These are phyloP conservation scores for Gillenia trifoliata DNA, from an alignment of 306 rosid species.

Conservation along the genomic window DNA sequence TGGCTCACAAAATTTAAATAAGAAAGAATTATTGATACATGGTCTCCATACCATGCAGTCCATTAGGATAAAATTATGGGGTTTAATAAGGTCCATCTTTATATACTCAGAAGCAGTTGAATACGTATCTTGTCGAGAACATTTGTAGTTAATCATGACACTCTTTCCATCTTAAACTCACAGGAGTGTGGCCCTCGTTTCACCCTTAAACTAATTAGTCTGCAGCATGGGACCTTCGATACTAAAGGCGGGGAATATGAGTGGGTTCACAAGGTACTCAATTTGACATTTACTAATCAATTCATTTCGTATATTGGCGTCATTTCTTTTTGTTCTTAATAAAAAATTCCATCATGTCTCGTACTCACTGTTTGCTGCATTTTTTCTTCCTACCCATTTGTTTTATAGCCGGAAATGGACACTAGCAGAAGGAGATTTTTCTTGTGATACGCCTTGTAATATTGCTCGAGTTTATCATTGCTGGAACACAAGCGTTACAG, in stretches of 20 bases:
- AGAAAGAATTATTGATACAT: neutral
- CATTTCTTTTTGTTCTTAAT: neutral
- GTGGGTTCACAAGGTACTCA: conserved; percentile 91
- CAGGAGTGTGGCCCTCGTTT: conserved; percentile 97
- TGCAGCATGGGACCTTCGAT: conserved; percentile 90
- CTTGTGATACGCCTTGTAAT: conserved; percentile 42
- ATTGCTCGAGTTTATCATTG: conserved; percentile 13
- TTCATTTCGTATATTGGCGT: conserved; percentile 4
- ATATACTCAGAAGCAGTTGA: neutral
- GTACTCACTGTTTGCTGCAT: conserved; percentile 6
- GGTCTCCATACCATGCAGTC: neutral
- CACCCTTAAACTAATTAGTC: conserved; percentile 67
- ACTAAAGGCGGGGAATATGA: conserved; percentile 83
- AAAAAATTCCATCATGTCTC: neutral
- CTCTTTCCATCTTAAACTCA: conserved; percentile 2
- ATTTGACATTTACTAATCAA: neutral
- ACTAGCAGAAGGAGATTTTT: conserved; percentile 96
- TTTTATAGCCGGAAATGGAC: conserved; percentile 85
- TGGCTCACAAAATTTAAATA: neutral
- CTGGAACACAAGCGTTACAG: conserved; percentile 11
- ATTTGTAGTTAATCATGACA: neutral
- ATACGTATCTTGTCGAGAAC: neutral
- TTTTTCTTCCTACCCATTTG: conserved; percentile 20
- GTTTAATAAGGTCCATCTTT: neutral
- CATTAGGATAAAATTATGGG: neutral